Base-by-base conservation (phyloP, 2,329 filamentous ascomycete species). In the Byssothecium circinans region DNA sequence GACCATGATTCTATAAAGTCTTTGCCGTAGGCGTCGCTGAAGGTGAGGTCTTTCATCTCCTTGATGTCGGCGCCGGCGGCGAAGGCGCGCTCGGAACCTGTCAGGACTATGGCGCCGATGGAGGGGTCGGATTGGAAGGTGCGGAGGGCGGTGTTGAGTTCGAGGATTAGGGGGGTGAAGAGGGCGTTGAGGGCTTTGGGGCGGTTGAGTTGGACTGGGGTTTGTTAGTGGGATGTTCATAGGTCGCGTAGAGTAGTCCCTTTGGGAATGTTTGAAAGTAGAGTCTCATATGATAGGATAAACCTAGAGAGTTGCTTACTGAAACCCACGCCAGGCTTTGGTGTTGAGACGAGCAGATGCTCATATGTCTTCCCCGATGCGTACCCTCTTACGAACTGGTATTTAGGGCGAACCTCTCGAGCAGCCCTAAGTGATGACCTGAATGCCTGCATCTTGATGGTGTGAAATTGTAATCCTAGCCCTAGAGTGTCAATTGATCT, bases 1-100 rank as follows among this genome's bases (percentile, higher is more conserved):
- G 91, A 96, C 94, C 94, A 99, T 8, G 85, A 85, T 70, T 96
- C 91, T 73, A 99, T 97, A 73, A 99, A 99, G 68, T 95, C 89
- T 58, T 78, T 84, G 39, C 84, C 88, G 77, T 96, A 97, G 32
- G 94, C 92, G 56, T 86, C 78, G 54, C 88, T 83, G 75, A 99
- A 99, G 45, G 86, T 91, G 32, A 96, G 83, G 51, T 90, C 86
- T 23, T 90, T 88, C 94, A 99, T 99, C 75, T 99, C 94, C 75
- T 97, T 97, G 78, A 99, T 99, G 74, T 99, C 94, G 52, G 94
- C 94, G 42, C 94, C 94, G 36, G 94, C 81, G 69, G 64, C 69
- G 45, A 72, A 99, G 34, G 92, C 91, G 73, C 87, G 90, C 57
- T 90, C 80, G 37, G 87, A 95, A 45, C 94, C 94, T 1, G 94